Base-by-base conservation (phyloP, 139 green algal genomes). In the Chlorella vulgaris region DNA sequence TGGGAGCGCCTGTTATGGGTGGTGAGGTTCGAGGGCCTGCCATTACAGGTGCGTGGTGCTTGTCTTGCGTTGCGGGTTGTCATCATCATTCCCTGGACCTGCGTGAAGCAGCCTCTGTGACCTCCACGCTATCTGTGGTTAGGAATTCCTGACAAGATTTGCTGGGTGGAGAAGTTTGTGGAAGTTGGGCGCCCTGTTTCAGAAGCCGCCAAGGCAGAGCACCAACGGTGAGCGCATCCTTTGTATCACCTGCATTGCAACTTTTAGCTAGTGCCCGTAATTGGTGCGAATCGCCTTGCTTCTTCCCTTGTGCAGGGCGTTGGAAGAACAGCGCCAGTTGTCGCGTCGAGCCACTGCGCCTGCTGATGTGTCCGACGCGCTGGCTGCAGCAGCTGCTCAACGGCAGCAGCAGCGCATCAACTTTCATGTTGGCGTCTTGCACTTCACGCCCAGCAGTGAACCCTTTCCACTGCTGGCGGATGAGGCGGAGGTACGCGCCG, bases 161-260 rank as follows among this genome's bases (percentile, higher is more conserved):
- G 53, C 24, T 96, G 93, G 94, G 94, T 98, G 73, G 94, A 98
- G 83, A 97, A 96, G 87, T 97, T 98, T 89, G 86, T 98, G 50
- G 85, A 47, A 38, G 76, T 83, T 7, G 74, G 74, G 29, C 58
- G 58, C 2, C 58, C 58, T 28, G 38, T 55, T 3, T 43, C 58
- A 5, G 74, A 80, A 58, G 74, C 74, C 38, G 74, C 74, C 74
- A 69, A 70, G 58, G 58, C 58, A 15, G 74, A 80, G 74, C 74
- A 80, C 39, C 55, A 80, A 40, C 74, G 73, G 73, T 79, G 53
- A 68, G 73, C 1, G 24, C 13, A 4, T 58, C n/a, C n/a, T 38
- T 21, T 26, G 15, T 67, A n/a, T 36, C 47, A 24, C 47, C 47
- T 55, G 13, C 10, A 55, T 15, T 24, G 47, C 47, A 55, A 55